Percentiles rank a stretch among this genome's conserved stretches.
These are phyloP conservation scores for Xylaria sp. DNA, from an alignment of 2,329 filamentous ascomycete species.

Conservation along the genomic window DNA sequence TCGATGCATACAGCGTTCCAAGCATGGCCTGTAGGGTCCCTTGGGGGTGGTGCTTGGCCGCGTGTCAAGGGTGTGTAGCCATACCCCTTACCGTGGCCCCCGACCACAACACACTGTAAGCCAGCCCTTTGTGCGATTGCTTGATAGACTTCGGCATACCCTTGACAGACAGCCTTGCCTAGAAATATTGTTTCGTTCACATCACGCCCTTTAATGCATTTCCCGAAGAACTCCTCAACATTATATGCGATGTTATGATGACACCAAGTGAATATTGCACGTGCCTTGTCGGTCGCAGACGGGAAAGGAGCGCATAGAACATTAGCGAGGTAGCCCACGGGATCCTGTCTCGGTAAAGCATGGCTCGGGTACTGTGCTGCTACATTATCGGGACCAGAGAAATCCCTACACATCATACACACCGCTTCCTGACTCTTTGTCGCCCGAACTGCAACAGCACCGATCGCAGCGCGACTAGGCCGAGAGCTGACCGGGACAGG, in stretches of 20 bases:
- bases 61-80: conserved; percentile 73
- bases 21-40: conserved; percentile 75
- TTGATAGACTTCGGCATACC: conserved; percentile 86
- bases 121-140: conserved; percentile 83
- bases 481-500: conserved; percentile 64
- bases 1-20: conserved; percentile 96
- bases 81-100: conserved; percentile 87
- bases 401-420: conserved; percentile 89
- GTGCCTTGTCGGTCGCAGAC: conserved; percentile 88
- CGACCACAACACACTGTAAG: conserved; percentile 78
- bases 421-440: conserved; percentile 44
- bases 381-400: conserved; percentile 81
- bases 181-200: conserved; percentile 78
- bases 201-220: conserved; percentile 72
- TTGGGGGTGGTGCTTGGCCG: conserved; percentile 73
- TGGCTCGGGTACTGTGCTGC: conserved; percentile 80
- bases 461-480: conserved; percentile 63
- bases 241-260: conserved; percentile 95
- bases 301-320: conserved; percentile 82
- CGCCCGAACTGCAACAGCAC: conserved; percentile 54
- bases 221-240: conserved; percentile 79
- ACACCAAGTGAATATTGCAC: conserved; percentile 93
- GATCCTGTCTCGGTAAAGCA: conserved; percentile 72
- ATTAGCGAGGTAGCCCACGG: conserved; percentile 79
- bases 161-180: conserved; percentile 89